These are phyloP conservation scores for Hypericum perforatum DNA, from an alignment of 345 rosid species.

Conservation along the genomic window DNA sequence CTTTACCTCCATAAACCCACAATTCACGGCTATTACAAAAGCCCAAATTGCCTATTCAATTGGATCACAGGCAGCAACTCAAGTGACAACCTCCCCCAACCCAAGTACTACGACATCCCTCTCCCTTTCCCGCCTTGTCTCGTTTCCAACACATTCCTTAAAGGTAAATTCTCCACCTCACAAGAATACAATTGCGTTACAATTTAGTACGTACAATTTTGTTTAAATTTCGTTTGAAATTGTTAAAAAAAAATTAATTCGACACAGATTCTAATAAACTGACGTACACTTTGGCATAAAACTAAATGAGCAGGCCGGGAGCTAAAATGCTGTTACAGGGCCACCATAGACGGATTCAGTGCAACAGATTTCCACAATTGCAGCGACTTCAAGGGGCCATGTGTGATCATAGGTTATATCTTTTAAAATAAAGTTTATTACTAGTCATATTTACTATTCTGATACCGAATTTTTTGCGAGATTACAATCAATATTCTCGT, in stretches of 20 bases:
- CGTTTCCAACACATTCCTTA: constrained; percentile 53
- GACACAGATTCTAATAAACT: neutral
- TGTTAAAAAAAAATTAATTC: neutral
- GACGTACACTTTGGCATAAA: neutral
- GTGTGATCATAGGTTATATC: constrained; percentile 77
- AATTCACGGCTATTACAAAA: constrained; percentile 18
- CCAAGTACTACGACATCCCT: constrained; percentile 36
- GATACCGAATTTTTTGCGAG: too few relatives aligned
- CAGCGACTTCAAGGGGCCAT: constrained; percentile 86
- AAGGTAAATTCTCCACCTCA: constrained; percentile 25
- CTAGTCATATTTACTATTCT: too few relatives aligned
- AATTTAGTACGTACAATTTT: too few relatives aligned
- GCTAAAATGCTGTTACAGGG: constrained; percentile 70
- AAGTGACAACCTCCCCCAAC: constrained; percentile 25
- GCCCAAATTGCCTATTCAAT: constrained; percentile 36
- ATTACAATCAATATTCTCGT: too few relatives aligned
- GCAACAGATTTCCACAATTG: constrained; percentile 68
- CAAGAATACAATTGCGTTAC: too few relatives aligned
- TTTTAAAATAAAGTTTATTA: too few relatives aligned
- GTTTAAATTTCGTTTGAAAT: too few relatives aligned
- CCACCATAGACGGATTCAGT: constrained; percentile 63
- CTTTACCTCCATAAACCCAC: constrained; percentile 30
- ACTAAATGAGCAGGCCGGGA: constrained; percentile 41
- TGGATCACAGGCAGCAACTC: constrained; percentile 46
- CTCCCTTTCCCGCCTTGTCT: constrained; percentile 63